Base-by-base conservation (phyloP, 2,329 filamentous ascomycete species). In the Claviceps purpurea region DNA sequence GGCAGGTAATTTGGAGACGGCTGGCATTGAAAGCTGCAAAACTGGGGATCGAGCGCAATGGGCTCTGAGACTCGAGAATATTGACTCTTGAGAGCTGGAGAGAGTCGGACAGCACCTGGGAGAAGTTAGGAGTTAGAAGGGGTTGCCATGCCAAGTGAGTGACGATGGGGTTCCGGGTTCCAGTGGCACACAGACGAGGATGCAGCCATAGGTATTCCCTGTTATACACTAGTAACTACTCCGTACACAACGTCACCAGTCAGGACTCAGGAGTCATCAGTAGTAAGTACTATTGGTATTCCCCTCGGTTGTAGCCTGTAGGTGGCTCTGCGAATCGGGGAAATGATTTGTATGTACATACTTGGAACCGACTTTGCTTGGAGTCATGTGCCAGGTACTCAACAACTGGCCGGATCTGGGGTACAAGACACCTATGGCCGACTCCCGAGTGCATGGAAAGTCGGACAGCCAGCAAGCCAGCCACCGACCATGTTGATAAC, bases 121-220 rank as follows among this genome's bases (percentile, higher is more conserved):
- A 34, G 30, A 45, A 34, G 37, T 16, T 34, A 40, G 46, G 14
- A 38, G 16, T 44, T n/a, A 30, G 22, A 11, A n/a, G 41, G 24
- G 7, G n/a, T 26, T 43, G 24, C n/a, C 20, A 45, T 16, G 20
- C 13, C 26, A 16, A 16, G 22, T 26, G 22, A 24, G 16, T 46
- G 30, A 44, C 40, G 52, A 44, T 41, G 26, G 42, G 22, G 22
- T 22, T 22, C 22, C 22, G 3, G 47, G 52, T 54, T 54, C 49
- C 52, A 30, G 26, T 30, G 26, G 26, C 26, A 30, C 26, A 54
- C 49, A 49, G n/a, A 37, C 52, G 41, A 34, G 37, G 47, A 47
- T 41, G 34, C 16, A 39, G 50, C 43, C 42, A 37, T 39, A 18
- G 18, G 18, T 18, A 22, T 38, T 42, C 13, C 30, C 34, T 52